phyloP scores from a whole-genome alignment of 441 rosid genomes.

The Erysimum cheiri region DNA sequence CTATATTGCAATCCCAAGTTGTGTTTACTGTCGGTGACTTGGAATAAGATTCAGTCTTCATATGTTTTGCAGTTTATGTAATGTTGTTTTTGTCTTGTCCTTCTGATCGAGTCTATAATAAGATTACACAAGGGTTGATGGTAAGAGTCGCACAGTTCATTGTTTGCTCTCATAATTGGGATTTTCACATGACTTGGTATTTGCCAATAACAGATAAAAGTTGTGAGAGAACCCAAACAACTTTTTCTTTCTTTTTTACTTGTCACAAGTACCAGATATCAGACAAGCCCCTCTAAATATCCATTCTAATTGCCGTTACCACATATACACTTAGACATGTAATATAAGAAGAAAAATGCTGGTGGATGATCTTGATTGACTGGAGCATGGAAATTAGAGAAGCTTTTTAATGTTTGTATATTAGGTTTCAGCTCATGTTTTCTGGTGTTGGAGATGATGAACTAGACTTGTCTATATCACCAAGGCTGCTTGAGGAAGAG shows the following conservation, averaged over 20 bases:
- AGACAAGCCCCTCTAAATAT: constrained; percentile 23
- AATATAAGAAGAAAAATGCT: constrained; percentile 8
- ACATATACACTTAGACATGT: constrained; percentile 34
- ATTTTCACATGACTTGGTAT: background rate
- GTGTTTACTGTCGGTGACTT: constrained; percentile 10
- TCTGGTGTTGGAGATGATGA: constrained; percentile 35
- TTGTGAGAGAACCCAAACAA: background rate
- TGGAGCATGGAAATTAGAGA: constrained; percentile 10
- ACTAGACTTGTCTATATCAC: constrained; percentile 24
- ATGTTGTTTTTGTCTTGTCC: constrained; percentile 13
- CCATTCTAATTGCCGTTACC: constrained; percentile 18
- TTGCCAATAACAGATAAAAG: no score
- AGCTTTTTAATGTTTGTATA: constrained; percentile 3
- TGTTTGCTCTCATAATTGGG: background rate
- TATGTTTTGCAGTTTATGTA: constrained; percentile 24
- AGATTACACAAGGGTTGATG: background rate
- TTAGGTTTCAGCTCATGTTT: constrained; percentile 28
- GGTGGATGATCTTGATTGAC: background rate
- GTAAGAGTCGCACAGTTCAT: background rate
- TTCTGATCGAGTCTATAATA: constrained; percentile 4
- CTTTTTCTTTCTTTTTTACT: constrained; percentile 24
- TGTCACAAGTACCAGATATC: constrained; percentile 23
- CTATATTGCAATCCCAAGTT: background rate
- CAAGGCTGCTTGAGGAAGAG: constrained; percentile 21
- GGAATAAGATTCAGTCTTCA: constrained; percentile 15